These are phyloP conservation scores for Cynara cardunculus DNA, from an alignment of 129 eudicot genomes.

Conservation along the genomic window DNA sequence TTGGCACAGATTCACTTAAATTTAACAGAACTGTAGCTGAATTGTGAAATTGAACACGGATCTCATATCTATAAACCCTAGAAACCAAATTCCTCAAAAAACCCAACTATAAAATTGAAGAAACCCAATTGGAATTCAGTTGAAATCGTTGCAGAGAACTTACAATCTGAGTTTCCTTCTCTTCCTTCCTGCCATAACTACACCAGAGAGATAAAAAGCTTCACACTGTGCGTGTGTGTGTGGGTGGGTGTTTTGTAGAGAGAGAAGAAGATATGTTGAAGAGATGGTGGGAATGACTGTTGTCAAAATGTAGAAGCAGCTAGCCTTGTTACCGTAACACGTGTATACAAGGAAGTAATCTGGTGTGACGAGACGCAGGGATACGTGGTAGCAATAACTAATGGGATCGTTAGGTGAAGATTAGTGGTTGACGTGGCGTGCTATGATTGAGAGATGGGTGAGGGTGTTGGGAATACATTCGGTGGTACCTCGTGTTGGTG, in stretches of 20 bases:
- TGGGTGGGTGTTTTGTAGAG: constrained; percentile 15
- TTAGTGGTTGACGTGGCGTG: constrained; percentile 23
- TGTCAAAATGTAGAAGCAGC: constrained; percentile 24
- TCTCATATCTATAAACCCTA: constrained; percentile 27
- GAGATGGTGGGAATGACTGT: constrained; percentile 35
- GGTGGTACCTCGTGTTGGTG: constrained; percentile 24
- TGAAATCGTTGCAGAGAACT: constrained; percentile 14
- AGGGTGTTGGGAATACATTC: constrained; percentile 28
- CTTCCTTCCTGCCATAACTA: constrained; percentile 57
- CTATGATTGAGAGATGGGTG: not conserved
- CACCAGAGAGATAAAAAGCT: not conserved
- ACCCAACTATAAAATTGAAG: not conserved
- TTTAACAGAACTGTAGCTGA: constrained; percentile 1
- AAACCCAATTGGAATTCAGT: constrained; percentile 7
- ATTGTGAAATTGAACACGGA: constrained; percentile 8
- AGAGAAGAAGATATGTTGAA: not conserved
- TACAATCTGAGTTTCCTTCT: constrained; percentile 40
- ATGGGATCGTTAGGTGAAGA: constrained; percentile 21
- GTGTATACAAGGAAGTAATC: constrained; percentile 22
- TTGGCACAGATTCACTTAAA: constrained; percentile 8
- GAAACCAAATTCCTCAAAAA: not conserved
- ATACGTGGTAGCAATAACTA: constrained; percentile 30
- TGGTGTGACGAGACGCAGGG: constrained; percentile 32
- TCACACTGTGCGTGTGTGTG: not conserved
- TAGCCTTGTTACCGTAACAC: constrained; percentile 24